Base-by-base conservation (phyloP, 2,329 filamentous ascomycete genomes). In the Aspergillus sp. region DNA sequence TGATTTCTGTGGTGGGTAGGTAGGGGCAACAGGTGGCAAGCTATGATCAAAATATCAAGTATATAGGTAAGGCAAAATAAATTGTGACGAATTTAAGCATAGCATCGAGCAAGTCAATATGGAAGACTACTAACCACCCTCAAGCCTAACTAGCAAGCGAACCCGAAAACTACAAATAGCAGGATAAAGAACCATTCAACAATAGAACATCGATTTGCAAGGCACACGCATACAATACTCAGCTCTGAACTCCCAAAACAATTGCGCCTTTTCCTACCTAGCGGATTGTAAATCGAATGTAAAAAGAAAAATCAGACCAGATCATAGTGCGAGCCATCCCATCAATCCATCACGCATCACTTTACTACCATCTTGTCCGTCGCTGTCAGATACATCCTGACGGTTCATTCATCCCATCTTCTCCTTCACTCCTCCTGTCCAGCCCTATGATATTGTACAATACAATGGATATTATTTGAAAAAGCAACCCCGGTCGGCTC, bases 401-500 rank as follows among this genome's bases (percentile, higher is more conserved):
- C 32, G 5, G 2, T 5, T 36, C 32, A 15, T 6, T 36, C 30
- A 32, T 32, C 30, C 30, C 30, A 32, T 8, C 28, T 30, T 15
- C 32, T 36, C 5, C 32, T 13, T 25, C 13, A 5, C 36, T 12
- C 25, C 36, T 21, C 38, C 53, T 32, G 52, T 15, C 50, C 39
- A 8, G 47, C 63, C 57, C 57, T 55, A 51, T 57, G 57, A 66
- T 65, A 67, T 64, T 64, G 65, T 67, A 67, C 63, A 67, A 61
- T 63, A 65, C 54, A 64, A 52, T 52, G 63, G 58, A 65, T 64
- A 65, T 67, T 64, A 67, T 64, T 36, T 12, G 15, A 36, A 36
- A 32, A 58, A 43, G 45, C 36, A 59, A 36, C 53, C 30, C 23
- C 17, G 53, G 25, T 47, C 53, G 47, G 45, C 48, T 53, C 38